Percentiles rank a stretch among this genome's conserved stretches.
Conservation (phyloP, 495 filamentous ascomycete genomes). For the Tuber aestivum region DNA sequence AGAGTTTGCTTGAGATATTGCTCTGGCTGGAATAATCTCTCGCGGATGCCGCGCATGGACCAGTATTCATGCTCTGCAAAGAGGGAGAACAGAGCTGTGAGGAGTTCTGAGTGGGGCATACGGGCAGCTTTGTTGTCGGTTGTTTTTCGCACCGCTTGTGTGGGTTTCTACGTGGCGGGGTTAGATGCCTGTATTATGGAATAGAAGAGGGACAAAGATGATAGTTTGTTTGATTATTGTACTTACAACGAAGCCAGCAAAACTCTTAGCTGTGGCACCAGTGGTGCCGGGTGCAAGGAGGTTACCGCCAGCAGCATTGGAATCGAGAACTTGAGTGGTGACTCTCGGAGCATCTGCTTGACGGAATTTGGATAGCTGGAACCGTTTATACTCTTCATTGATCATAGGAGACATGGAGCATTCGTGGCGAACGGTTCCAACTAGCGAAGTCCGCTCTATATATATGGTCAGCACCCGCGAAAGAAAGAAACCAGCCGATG, state of each 20-base stretch:
- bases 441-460: constrained; percentile 72
- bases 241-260: constrained; percentile 57
- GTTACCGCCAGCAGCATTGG: constrained; percentile 42
- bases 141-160: constrained; percentile 45
- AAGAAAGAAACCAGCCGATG: background rate
- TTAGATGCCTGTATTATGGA: constrained; percentile 14
- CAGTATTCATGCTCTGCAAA: constrained; percentile 84
- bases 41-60: constrained; percentile 75
- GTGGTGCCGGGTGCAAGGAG: constrained; percentile 52
- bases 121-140: constrained; percentile 57
- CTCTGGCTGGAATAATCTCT: constrained; percentile 73
- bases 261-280: constrained; percentile 46
- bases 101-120: constrained; percentile 75
- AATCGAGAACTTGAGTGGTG: constrained; percentile 49
- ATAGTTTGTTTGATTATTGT: constrained; percentile 4
- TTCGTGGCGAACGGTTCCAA: constrained; percentile 67
- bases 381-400: constrained; percentile 63
- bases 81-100: constrained; percentile 72
- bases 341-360: constrained; percentile 60
- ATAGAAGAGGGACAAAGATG: background rate
- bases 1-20: constrained; percentile 80
- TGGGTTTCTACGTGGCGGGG: constrained; percentile 45
- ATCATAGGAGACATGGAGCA: constrained; percentile 68
- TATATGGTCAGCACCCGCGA: background rate
- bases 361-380: constrained; percentile 57